A percentile compares a stretch with the other conserved stretches of the same genome.
These are phyloP conservation scores for Monosporascus sp. DNA, from an alignment of 2,329 filamentous ascomycete species.

Conservation along the genomic window DNA sequence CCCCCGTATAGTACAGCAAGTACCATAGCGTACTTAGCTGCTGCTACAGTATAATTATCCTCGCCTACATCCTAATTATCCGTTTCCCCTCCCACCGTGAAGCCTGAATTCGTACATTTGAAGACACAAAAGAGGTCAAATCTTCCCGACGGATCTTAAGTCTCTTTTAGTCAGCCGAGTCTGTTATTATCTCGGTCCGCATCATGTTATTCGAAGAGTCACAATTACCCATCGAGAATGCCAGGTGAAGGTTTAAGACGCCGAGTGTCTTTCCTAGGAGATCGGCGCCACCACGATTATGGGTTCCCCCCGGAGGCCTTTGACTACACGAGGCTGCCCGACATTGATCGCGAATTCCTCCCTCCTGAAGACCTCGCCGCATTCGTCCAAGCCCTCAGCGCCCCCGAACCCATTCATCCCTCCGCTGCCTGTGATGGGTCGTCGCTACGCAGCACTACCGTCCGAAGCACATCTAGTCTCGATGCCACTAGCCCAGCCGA, in stretches of 20 bases:
- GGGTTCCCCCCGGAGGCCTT: slow-evolving; percentile 60
- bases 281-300: slow-evolving; percentile 34
- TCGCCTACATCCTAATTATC: background rate
- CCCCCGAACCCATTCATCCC: slow-evolving; percentile 68
- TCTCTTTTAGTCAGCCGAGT: no score
- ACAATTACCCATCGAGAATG: slow-evolving; percentile 16
- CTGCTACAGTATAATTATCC: background rate
- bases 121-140: background rate
- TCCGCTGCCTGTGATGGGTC: slow-evolving; percentile 47
- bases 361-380: slow-evolving; percentile 65
- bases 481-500: slow-evolving; percentile 24
- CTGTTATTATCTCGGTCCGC: background rate
- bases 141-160: no score
- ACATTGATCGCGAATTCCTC: slow-evolving; percentile 74
- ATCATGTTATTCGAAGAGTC: slow-evolving; percentile 11
- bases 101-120: background rate
- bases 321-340: slow-evolving; percentile 68
- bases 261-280: slow-evolving; percentile 17
- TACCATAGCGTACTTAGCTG: background rate
- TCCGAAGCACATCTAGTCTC: slow-evolving; percentile 34
- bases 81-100: background rate
- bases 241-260: slow-evolving; percentile 15
- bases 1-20: no score
- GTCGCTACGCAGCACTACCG: slow-evolving; percentile 37
- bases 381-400: slow-evolving; percentile 77